Conservation (phyloP, 306 rosid species). For the Rubus idaeus region DNA sequence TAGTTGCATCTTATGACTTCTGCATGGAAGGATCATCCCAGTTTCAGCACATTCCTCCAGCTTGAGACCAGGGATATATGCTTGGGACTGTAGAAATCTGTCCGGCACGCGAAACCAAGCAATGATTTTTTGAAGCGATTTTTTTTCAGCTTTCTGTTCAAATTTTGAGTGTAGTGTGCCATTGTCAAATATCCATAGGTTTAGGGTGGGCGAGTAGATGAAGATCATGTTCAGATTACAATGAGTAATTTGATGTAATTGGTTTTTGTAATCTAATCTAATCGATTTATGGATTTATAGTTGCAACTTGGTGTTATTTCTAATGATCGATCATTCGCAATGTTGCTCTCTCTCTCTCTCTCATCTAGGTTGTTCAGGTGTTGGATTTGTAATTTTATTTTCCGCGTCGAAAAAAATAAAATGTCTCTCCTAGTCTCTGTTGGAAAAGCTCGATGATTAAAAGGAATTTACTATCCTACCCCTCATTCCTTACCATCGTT, state of each 20-base stretch:
- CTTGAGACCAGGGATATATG: background rate
- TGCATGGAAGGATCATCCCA: background rate
- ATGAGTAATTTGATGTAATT: background rate
- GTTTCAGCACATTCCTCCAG: background rate
- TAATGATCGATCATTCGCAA: too few relatives aligned
- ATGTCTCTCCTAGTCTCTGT: too few relatives aligned
- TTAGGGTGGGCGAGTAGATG: conserved; percentile 1
- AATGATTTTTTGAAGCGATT: background rate
- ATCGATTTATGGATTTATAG: background rate
- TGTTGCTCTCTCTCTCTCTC: too few relatives aligned
- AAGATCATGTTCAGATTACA: conserved; percentile 3
- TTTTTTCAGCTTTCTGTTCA: background rate
- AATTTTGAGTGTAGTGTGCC: conserved; percentile 17
- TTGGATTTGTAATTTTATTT: too few relatives aligned
- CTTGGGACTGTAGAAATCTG: background rate
- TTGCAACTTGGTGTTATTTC: background rate
- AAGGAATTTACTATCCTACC: too few relatives aligned
- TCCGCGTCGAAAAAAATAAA: too few relatives aligned
- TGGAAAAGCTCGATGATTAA: too few relatives aligned
- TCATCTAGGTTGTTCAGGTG: too few relatives aligned
- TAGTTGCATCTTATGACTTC: background rate
- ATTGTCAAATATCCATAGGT: conserved; percentile 11
- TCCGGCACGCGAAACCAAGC: background rate
- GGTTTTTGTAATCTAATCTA: conserved; percentile 2
- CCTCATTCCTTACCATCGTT: too few relatives aligned